phyloP scores from a whole-genome alignment of 345 rosid genomes.

The Linum usitatissimum region DNA sequence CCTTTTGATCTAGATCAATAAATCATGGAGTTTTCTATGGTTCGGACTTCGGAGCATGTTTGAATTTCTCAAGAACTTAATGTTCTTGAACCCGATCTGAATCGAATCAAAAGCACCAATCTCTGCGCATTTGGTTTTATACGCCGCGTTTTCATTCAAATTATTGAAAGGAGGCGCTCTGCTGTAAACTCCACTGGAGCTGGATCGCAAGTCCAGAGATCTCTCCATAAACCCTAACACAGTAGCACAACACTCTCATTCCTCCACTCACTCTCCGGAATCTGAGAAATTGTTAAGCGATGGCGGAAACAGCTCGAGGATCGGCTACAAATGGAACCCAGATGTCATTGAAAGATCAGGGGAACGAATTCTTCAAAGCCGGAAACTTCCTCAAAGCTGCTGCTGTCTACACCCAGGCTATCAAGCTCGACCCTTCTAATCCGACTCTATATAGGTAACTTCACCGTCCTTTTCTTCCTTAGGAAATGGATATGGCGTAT shows the following conservation, averaged over 20 bases:
- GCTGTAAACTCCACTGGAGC: background rate
- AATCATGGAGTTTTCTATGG: no score
- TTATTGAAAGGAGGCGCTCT: no score
- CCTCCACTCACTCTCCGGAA: background rate
- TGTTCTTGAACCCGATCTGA: no score
- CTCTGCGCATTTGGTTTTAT: no score
- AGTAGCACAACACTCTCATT: background rate
- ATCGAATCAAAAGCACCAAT: no score
- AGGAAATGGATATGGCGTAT: background rate
- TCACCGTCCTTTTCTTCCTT: background rate
- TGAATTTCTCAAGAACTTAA: no score
- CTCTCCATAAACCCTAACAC: constrained; percentile 11
- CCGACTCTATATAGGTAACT: constrained; percentile 76
- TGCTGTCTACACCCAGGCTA: constrained; percentile 93
- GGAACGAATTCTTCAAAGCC: constrained; percentile 88
- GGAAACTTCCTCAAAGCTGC: constrained; percentile 98
- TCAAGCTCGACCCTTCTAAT: constrained; percentile 86
- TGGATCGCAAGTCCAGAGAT: background rate
- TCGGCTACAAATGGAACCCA: constrained; percentile 30
- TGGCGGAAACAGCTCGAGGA: constrained; percentile 42
- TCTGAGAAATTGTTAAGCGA: constrained; percentile 3
- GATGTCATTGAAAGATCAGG: constrained; percentile 70
- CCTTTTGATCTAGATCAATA: no score
- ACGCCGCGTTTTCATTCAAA: no score
- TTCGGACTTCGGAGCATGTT: no score